Evolutionary conservation across 129 eudicot genomes (phyloP).

Genomic region (Centaurea solstitialis): DNA sequence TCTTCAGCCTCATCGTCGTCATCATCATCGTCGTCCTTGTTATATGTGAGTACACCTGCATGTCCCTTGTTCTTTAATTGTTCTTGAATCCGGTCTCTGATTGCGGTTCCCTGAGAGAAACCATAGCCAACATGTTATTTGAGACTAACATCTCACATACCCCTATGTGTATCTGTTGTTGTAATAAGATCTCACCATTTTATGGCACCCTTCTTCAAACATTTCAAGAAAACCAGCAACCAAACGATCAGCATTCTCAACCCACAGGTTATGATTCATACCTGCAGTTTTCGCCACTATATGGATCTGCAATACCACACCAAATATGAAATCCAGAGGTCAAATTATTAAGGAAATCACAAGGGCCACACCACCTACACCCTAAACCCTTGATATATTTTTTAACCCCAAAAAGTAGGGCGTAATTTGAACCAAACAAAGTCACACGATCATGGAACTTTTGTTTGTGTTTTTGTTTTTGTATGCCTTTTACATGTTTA

Average conservation of each 20-base stretch:
- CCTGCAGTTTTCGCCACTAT: conserved; percentile 80
- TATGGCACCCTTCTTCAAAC: conserved; percentile 99
- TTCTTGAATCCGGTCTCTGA: conserved; percentile 80
- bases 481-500: not conserved
- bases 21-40: conserved; percentile 13
- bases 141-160: no score
- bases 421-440: not conserved
- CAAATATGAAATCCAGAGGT: not conserved
- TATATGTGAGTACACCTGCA: conserved; percentile 32
- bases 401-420: no score
- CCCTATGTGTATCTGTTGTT: not conserved
- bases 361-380: no score
- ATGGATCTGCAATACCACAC: conserved; percentile 55
- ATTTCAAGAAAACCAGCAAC: conserved; percentile 99
- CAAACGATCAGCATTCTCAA: conserved; percentile 95
- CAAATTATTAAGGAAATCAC: no score
- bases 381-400: no score
- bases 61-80: conserved; percentile 46
- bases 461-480: not conserved
- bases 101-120: conserved; percentile 73
- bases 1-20: conserved; percentile 41
- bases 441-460: not conserved
- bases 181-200: conserved; percentile 61
- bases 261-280: conserved; percentile 77
- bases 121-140: not conserved